Conservation (phyloP, 139 green algal genomes). For the Chlamydomonas sphaeroides region DNA sequence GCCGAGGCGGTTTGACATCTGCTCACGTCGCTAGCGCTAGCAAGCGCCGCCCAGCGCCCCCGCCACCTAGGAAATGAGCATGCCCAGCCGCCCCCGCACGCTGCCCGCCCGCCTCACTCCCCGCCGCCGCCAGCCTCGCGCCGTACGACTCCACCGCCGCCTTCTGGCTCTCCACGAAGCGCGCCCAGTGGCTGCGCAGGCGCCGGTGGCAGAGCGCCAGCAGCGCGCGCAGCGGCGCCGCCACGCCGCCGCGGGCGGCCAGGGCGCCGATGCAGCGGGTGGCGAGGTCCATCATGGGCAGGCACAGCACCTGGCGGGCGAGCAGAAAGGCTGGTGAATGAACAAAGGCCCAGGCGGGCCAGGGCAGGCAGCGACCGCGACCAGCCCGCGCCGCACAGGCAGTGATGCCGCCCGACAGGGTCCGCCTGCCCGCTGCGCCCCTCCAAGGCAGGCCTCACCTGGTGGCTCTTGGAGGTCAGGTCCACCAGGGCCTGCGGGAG, state of each 20-base stretch:
- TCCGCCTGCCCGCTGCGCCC: no score
- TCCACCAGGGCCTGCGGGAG: slow-evolving; percentile 25
- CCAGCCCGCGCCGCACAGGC: no score
- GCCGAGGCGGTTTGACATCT: no score
- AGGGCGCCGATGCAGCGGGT: slow-evolving; percentile 10
- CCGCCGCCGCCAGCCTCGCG: not conserved
- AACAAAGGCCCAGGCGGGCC: no score
- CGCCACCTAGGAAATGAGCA: no score
- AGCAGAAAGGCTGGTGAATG: no score
- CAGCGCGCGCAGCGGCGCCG: not conserved
- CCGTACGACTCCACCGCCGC: slow-evolving; percentile 44
- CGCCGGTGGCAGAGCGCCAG: slow-evolving; percentile 30
- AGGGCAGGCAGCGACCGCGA: no score
- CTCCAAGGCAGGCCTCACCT: no score
- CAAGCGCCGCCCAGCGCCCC: no score
- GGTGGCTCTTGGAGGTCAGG: slow-evolving; percentile 41
- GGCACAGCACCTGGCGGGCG: slow-evolving; percentile 18
- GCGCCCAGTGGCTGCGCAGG: slow-evolving; percentile 19
- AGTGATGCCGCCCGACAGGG: no score
- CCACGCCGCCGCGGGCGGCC: slow-evolving; percentile 4
- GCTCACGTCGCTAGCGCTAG: no score
- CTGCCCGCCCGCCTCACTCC: not conserved
- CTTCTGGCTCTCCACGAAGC: slow-evolving; percentile 28
- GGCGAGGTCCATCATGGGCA: slow-evolving; percentile 48
- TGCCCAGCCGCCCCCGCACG: no score